phyloP scores from a whole-genome alignment of 257 asterid genomes.

The Cinchona pubescens region DNA sequence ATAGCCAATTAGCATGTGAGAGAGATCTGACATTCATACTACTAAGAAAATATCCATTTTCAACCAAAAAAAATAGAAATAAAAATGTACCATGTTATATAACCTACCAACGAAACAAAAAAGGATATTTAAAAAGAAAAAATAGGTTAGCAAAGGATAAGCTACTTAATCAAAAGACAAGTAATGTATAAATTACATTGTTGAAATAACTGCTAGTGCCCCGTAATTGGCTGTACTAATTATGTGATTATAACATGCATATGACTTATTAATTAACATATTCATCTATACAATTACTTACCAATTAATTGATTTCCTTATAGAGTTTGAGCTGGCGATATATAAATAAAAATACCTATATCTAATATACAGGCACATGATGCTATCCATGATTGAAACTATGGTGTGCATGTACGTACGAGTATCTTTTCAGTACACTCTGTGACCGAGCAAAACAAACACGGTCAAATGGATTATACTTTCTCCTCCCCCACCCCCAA shows the following conservation, averaged over 20 bases:
- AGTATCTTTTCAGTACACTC: background rate
- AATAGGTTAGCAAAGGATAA: background rate
- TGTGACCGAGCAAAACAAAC: background rate
- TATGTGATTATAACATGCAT: conserved; percentile 21
- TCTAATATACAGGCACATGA: background rate
- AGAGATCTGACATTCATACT: background rate
- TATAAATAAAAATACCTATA: background rate
- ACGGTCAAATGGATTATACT: background rate
- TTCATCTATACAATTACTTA: background rate
- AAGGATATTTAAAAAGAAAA: too few species aligned
- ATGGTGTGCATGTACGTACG: too few species aligned
- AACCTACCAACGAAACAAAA: too few species aligned
- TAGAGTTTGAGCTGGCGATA: background rate
- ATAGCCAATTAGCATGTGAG: background rate
- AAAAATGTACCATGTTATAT: too few species aligned
- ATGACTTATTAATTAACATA: background rate
- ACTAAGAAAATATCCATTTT: background rate
- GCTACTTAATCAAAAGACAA: background rate
- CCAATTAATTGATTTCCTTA: background rate
- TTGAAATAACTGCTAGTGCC: background rate
- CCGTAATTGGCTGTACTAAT: conserved; percentile 18
- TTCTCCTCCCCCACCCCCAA: background rate
- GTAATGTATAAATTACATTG: background rate
- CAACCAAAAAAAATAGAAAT: too few species aligned
- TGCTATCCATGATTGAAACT: background rate